These are phyloP conservation scores for Tagetes patula DNA, from an alignment of 129 eudicot species.

Conservation along the genomic window DNA sequence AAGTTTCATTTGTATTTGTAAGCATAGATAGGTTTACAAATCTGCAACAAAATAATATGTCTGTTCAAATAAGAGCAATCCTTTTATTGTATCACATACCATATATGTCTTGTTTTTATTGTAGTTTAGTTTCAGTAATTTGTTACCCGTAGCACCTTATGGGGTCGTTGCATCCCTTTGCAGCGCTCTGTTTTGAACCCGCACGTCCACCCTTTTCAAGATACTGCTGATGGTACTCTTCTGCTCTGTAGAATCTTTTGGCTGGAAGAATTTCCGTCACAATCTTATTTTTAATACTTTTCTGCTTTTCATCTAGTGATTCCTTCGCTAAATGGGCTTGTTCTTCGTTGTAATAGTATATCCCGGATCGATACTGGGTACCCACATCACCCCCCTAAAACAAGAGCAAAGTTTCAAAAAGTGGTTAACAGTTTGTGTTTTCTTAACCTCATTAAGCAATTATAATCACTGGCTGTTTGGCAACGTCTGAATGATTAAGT, in stretches of 20 bases:
- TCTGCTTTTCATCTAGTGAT: slow-evolving; percentile 64
- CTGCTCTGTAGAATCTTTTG: slow-evolving; percentile 81
- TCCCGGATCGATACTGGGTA: slow-evolving; percentile 89
- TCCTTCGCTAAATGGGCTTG: slow-evolving; percentile 72
- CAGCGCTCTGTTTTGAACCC: slow-evolving; percentile 71
- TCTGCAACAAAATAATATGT: slow-evolving; percentile 3
- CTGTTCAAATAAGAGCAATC: background rate
- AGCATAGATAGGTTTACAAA: slow-evolving; percentile 5
- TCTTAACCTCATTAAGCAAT: background rate
- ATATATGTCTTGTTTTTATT: slow-evolving; percentile 25
- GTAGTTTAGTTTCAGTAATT: slow-evolving; percentile 5
- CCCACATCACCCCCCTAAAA: slow-evolving; percentile 77
- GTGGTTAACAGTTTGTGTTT: background rate
- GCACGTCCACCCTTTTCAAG: slow-evolving; percentile 70
- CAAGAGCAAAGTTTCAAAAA: background rate
- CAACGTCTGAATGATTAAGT: too few relatives aligned
- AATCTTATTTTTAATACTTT: slow-evolving; percentile 25
- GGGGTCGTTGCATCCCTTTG: slow-evolving; percentile 87
- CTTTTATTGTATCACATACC: too few relatives aligned
- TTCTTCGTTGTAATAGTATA: slow-evolving; percentile 60
- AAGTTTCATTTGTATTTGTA: slow-evolving; percentile 14
- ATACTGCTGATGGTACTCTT: slow-evolving; percentile 94
- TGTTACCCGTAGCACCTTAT: slow-evolving; percentile 79
- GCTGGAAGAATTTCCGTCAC: slow-evolving; percentile 76
- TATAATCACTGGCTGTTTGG: background rate